Evolutionary conservation across 2,329 filamentous ascomycete genomes (phyloP), one percentile per base, ranked within the genome.

Genomic region (Aureobasidium pullulans): DNA sequence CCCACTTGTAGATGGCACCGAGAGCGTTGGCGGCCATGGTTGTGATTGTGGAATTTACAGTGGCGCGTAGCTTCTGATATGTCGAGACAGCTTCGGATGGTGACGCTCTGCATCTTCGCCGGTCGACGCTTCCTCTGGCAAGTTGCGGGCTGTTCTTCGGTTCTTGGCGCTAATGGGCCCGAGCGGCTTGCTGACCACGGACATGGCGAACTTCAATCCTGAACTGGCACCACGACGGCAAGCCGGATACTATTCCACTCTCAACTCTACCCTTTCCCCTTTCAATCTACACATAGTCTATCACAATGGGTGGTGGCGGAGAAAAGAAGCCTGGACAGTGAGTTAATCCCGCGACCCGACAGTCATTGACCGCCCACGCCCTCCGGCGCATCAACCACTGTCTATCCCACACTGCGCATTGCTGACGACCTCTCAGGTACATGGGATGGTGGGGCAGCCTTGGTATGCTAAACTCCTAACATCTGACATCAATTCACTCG

Each of bases 361-460:
- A 13, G 46, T 37, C 36, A 37, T 50, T 16, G 28, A 43, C 15
- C 36, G 28, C 16, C 29, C 46, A 42, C 36, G 11, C 36, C 29
- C 29, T 50, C 46, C 40, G 47, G 48, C 49, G 34, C 37, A 47
- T 46, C 54, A 23, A 34, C 19, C 9, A 44, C 15, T 10, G 28
- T 44, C 39, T 23, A 23, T 28, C 16, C 23, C 2, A 28, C 34
- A 60, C n/a, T 13, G 39, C 50, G 50, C 50, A 49, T 54, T 48
- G 61, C 69, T 73, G 62, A 75, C 64, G 31, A 29, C 58, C 62
- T 62, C 19, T 64, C 68, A 92, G 89, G 73, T 91, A 79, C 75
- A 77, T 92, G 61, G 89, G 89, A 67, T 76, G 76, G 74, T 93
- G 88, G 87, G 89, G 89, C 70, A 77, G 79, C 69, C 77, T 92